These are phyloP conservation scores for Phaeoacremonium minimum DNA, from an alignment of 2,329 filamentous ascomycete genomes.

Conservation along the genomic window DNA sequence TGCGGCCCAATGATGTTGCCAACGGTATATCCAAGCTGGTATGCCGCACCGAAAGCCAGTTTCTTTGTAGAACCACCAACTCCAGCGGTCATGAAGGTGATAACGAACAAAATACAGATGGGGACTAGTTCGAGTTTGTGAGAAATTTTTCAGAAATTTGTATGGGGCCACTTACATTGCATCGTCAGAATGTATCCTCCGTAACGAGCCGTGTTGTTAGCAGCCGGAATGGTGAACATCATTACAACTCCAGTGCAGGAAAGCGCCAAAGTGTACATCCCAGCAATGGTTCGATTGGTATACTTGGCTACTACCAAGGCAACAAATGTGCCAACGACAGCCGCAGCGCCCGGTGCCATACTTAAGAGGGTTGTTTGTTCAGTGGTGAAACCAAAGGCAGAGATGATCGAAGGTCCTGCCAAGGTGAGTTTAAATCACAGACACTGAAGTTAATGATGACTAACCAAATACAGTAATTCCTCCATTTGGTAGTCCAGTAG, in stretches of 20 bases:
- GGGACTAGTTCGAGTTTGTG: slow-evolving; percentile 1
- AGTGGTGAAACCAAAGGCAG: slow-evolving; percentile 1
- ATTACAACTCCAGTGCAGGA: slow-evolving; percentile 1
- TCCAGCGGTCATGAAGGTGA: slow-evolving; percentile 15
- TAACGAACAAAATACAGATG: background rate
- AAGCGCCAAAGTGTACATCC: background rate
- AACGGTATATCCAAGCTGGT: slow-evolving; percentile 1
- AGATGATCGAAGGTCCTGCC: slow-evolving; percentile 1
- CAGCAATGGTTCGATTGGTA: slow-evolving; percentile 1
- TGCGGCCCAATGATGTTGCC: background rate
- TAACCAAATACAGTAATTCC: slow-evolving; percentile 5
- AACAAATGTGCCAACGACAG: slow-evolving; percentile 15
- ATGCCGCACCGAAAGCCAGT: slow-evolving; percentile 2
- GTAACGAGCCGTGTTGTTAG: slow-evolving; percentile 1
- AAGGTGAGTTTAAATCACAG: background rate
- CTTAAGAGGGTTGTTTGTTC: slow-evolving; percentile 10
- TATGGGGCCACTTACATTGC: background rate
- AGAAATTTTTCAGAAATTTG: background rate
- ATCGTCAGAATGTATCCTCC: slow-evolving; percentile 1
- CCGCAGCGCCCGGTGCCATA: slow-evolving; percentile 19
- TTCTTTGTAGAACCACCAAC: slow-evolving; percentile 3
- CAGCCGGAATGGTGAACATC: slow-evolving; percentile 1
- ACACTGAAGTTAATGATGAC: background rate
- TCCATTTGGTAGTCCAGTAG: slow-evolving; percentile 14
- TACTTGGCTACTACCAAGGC: slow-evolving; percentile 4